Evolutionary conservation across 306 rosid species (phyloP), one percentile per base, ranked within the genome.

Genomic region (Biancaea sappan): DNA sequence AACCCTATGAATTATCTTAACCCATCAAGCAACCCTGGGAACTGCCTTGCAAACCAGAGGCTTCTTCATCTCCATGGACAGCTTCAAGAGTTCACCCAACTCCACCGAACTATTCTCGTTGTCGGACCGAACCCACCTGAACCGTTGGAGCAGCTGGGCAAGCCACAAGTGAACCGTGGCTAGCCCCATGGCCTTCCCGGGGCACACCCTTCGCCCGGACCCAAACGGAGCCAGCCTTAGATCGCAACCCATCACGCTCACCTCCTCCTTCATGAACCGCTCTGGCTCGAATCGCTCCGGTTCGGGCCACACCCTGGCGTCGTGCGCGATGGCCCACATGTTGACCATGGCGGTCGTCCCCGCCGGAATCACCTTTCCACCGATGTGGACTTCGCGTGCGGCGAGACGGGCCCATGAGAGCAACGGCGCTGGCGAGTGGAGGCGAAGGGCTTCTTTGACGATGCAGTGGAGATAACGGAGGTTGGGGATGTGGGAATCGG

Each of bases 351-450:
- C 94, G 0, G 92, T 90, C 0, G 96, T 88, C 2, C 98, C 96
- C 0, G 90, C 87, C 0, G 98, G 94, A 29, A 92, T 6, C 50
- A 48, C 60, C 51, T 87, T 81, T 1, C 68, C 78, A 3, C 84
- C 94, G 0, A 92, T 48, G 2, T 66, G 71, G 9, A 90, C 82
- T 73, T 90, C 98, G 4, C 85, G 86, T 16, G 85, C 50, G 13
- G 96, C 87, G 3, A 92, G 83, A 13, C 98, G 81, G 11, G 98
- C 98, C 98, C 98, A 92, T 0, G 96, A 92, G 13, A 92, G 85
- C 1, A 92, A 81, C 0, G 98, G 98, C 0, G 96, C 98, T 0
- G 96, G 98, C 15, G 98, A 94, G 81, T 92, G 98, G 41, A 88
- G 71, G 72, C 98, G 77, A 2, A 92, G 72, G 18, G 82, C 69